These are phyloP conservation scores for Pythium aristosporum DNA, from an alignment of 352 stramenopile species.

Conservation along the genomic window DNA sequence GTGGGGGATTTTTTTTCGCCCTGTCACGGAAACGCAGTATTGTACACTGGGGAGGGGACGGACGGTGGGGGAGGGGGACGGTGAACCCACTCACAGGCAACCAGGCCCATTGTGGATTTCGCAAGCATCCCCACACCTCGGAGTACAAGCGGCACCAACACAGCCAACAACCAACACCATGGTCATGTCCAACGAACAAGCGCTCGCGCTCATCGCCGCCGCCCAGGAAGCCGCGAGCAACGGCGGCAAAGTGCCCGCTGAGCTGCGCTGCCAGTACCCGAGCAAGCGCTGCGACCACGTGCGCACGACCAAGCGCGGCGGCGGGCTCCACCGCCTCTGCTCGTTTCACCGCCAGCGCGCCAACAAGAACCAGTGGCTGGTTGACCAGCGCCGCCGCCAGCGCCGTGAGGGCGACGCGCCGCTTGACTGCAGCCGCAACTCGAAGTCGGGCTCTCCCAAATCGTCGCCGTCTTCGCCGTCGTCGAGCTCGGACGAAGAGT, in stretches of 20 bases:
- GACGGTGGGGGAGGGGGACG: not conserved
- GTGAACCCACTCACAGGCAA: constrained; percentile 9
- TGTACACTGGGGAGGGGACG: not conserved
- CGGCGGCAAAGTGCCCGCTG: constrained; percentile 11
- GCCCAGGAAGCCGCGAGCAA: constrained; percentile 15
- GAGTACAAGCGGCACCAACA: too few relatives aligned
- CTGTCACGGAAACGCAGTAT: not conserved
- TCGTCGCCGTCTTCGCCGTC: too few relatives aligned
- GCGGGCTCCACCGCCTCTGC: constrained; percentile 50
- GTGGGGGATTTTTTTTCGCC: constrained; percentile 1
- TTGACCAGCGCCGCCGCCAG: constrained; percentile 35
- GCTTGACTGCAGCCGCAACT: too few relatives aligned
- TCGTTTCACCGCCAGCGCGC: constrained; percentile 49
- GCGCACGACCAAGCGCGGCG: constrained; percentile 51
- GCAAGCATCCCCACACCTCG: not conserved
- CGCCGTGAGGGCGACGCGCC: too few relatives aligned
- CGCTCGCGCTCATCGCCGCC: constrained; percentile 11
- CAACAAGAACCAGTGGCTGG: constrained; percentile 55
- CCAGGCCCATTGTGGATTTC: not conserved
- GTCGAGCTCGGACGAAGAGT: not conserved
- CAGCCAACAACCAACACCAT: not conserved
- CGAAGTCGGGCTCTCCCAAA: too few relatives aligned
- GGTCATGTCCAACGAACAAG: constrained; percentile 20
- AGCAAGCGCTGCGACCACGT: constrained; percentile 49
- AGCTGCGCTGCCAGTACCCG: constrained; percentile 48